Base-by-base conservation (phyloP, 164 flowering plant species). In the Brasenia schreberi region DNA sequence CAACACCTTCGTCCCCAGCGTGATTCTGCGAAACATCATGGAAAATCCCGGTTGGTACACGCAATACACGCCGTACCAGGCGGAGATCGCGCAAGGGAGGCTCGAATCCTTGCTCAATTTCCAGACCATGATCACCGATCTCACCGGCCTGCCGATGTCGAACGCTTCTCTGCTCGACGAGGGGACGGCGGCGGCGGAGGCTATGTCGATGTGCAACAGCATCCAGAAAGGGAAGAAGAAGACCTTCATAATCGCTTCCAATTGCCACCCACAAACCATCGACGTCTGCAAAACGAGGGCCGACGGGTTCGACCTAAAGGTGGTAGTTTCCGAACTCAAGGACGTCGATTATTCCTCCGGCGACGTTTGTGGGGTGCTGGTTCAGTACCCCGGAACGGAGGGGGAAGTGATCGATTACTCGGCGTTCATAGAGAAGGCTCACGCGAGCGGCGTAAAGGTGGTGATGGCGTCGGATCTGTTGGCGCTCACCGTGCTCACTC, bases 11-110 rank as follows among this genome's bases (percentile, higher is more conserved):
- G 99, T 89, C 12, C 99, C 99, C 0, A 79, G 84, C 19, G 97
- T 92, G 49, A 88, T 95, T 63, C 72, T 92, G 79, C 79, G 99
- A 70, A 95, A 95, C 65, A 82, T 95, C n/a, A 80, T 92, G 93
- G 99, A 95, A 74, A 95, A 95, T 70, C 99, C 99, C 0, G 97
- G 84, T 61, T 95, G 97, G 99, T 95, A 92, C 60, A 95, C 99
- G 16, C 99, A 95, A 73, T 95, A 95, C 73, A 95, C 99, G 1
- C 99, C 97, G 0, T 95, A 95, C 73, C 99, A 95, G 68, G 99
- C 99, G 43, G 99, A 95, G 86, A 87, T 95, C 59, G 71, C 97
- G 6, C 99, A 95, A 68, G 99, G 97, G 6, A 76, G 97, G 18
- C 87, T 95, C 11, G 99, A 95, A 68, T 88, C 96, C 27, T 65